Percentiles rank a stretch among this genome's conserved stretches.
Conservation (phyloP, 257 asterid genomes). For the Ligustrum vulgare region DNA sequence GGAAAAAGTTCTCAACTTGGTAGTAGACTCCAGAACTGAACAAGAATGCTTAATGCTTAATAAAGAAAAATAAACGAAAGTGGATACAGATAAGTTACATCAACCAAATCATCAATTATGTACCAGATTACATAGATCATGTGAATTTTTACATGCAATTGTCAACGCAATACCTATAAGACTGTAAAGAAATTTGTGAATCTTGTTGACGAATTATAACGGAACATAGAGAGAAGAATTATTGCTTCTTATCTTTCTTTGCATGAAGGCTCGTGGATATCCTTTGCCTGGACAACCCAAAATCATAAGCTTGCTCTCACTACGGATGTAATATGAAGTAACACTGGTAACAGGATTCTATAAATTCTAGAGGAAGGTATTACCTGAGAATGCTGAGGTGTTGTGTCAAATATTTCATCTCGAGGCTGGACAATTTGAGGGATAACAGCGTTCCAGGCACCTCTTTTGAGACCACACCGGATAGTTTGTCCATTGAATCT, state of each 20-base stretch:
- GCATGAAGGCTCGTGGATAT: background rate
- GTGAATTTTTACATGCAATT: background rate
- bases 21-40: background rate
- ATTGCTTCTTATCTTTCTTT: conserved; percentile 2
- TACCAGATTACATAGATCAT: background rate
- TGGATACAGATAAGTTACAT: background rate
- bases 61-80: background rate
- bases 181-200: background rate
- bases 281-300: background rate
- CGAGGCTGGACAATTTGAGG: background rate
- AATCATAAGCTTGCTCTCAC: background rate
- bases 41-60: background rate
- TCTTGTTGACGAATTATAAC: background rate
- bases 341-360: background rate
- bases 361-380: background rate
- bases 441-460: background rate
- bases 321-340: background rate
- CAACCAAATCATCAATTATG: background rate
- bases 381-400: background rate
- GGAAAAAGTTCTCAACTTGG: background rate
- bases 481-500: background rate
- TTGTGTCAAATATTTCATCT: background rate
- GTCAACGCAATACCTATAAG: background rate
- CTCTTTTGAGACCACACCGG: background rate
- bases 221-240: background rate